Evolutionary conservation across 225 moss, liverwort and hornwort genomes (phyloP).

Genomic region (Physcomitrellopsis africana): DNA sequence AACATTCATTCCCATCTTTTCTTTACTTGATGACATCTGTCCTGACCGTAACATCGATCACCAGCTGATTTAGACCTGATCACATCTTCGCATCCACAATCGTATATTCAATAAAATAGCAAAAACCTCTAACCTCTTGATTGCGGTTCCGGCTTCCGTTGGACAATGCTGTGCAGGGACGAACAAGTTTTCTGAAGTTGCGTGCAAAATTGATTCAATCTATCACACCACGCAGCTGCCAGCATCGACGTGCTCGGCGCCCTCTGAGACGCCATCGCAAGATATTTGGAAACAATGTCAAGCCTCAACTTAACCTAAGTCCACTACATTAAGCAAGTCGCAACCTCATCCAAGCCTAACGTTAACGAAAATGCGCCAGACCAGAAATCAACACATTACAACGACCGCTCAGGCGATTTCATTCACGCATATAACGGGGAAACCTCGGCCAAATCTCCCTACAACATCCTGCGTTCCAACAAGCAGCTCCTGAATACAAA

Average conservation of each 20-base stretch:
- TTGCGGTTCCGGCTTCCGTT: conserved; percentile 37
- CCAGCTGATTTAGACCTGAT: neutral
- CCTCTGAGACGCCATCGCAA: conserved; percentile 37
- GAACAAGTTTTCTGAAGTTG: conserved; percentile 31
- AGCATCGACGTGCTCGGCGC: conserved; percentile 35
- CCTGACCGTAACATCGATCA: neutral
- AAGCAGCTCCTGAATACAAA: neutral
- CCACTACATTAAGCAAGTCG: neutral
- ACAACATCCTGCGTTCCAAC: neutral
- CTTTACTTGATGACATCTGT: neutral
- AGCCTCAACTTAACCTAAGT: conserved; percentile 17
- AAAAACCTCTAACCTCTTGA: conserved; percentile 33
- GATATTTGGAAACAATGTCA: neutral
- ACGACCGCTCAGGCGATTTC: neutral
- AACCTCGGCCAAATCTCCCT: neutral
- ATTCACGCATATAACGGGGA: neutral
- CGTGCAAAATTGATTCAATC: conserved; percentile 39
- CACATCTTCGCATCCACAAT: neutral
- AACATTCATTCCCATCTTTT: neutral
- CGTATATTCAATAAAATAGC: neutral
- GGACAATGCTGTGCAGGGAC: conserved; percentile 42
- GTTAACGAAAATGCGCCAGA: neutral
- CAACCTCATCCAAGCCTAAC: neutral
- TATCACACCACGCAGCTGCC: conserved; percentile 48
- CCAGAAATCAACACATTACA: neutral